Evolutionary conservation across 2,329 filamentous ascomycete species (phyloP).

Genomic region (Fusarium sp.): DNA sequence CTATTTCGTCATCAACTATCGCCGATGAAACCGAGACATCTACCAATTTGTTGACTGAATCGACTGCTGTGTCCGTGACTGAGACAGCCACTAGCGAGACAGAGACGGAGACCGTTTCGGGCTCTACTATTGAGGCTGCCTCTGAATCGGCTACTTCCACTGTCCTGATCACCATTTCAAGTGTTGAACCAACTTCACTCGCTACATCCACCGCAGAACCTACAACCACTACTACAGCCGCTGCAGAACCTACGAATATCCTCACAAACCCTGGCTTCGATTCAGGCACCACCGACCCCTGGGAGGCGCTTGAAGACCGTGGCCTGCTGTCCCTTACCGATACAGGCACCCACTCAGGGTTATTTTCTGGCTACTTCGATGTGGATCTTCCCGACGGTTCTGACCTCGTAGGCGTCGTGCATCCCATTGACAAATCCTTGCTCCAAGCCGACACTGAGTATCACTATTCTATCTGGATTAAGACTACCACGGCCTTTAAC

Average conservation of each 20-base stretch:
- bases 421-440: not conserved
- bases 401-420: not conserved
- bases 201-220: not conserved
- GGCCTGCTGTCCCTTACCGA: not conserved
- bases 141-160: not conserved
- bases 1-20: not conserved
- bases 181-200: not conserved
- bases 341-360: not conserved
- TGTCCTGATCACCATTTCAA: not conserved
- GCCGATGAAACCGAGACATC: not conserved
- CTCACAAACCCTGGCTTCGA: not conserved
- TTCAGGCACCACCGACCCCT: rapidly evolving
- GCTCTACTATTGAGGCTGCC: not conserved
- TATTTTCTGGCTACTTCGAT: not conserved
- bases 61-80: not conserved
- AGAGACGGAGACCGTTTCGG: not conserved
- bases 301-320: not conserved
- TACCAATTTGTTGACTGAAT: not conserved
- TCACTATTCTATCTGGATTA: not conserved
- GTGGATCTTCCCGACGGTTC: no score
- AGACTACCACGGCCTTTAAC: not conserved
- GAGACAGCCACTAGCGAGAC: not conserved
- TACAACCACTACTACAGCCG: not conserved
- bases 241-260: not conserved
- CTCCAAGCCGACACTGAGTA: not conserved